Conservation (phyloP, 768 basidiomycete species). For the Mycena galericulata region DNA sequence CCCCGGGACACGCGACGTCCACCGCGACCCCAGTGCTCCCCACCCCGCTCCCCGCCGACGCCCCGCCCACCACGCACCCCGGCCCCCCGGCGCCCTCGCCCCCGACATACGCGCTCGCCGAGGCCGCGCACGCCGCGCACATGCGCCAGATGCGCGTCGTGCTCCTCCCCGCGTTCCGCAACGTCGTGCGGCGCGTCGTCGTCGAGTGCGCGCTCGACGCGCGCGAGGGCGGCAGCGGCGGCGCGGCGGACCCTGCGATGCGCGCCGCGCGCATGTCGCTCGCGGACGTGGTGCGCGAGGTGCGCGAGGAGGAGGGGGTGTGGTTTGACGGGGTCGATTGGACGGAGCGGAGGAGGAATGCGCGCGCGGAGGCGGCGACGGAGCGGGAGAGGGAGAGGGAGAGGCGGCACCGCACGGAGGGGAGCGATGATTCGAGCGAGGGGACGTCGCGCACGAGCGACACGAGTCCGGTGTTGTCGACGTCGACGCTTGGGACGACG, state of each 20-base stretch:
- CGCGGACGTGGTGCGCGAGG: conserved; percentile 69
- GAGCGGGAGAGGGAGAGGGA: conserved; percentile 37
- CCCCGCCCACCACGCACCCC: not conserved
- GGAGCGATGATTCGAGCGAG: conserved; percentile 61
- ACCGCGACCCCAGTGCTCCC: conserved; percentile 31
- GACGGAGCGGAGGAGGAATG: conserved; percentile 62
- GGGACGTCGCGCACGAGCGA: conserved; percentile 58
- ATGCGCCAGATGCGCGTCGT: conserved; percentile 70
- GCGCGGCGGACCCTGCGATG: conserved; percentile 62
- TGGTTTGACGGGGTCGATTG: conserved; percentile 86
- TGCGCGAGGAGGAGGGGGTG: conserved; percentile 70
- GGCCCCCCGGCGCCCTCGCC: not conserved
- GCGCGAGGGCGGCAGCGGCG: not conserved
- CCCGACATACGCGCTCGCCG: conserved; percentile 50
- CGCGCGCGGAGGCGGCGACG: conserved; percentile 40
- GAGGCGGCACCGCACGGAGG: conserved; percentile 20
- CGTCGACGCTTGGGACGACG: conserved; percentile 80
- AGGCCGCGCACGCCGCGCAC: conserved; percentile 70
- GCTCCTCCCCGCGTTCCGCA: conserved; percentile 73
- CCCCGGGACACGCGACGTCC: conserved; percentile 29
- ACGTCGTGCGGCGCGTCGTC: conserved; percentile 49
- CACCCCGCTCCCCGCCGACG: conserved; percentile 53
- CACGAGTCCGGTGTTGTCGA: conserved; percentile 81
- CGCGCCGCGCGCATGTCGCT: conserved; percentile 65
- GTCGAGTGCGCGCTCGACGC: conserved; percentile 68